Evolutionary conservation across 2,329 filamentous ascomycete species (phyloP).

Genomic region (Myriosclerotinia scirpicola): DNA sequence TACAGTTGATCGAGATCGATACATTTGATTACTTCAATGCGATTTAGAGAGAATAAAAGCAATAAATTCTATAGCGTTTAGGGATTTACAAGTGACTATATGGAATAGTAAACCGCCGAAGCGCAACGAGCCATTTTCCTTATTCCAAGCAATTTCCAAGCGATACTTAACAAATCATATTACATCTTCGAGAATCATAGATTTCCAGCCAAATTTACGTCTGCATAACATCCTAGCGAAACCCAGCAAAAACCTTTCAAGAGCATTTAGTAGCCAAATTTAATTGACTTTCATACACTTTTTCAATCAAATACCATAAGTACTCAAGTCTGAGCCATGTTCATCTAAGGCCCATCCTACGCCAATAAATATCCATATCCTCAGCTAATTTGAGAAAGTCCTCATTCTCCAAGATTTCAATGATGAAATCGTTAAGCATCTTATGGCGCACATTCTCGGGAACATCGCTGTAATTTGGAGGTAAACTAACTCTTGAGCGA

Average conservation of each 20-base stretch:
- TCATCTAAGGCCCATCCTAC: constrained; percentile 45
- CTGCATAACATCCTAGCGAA: background rate
- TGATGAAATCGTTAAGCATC: constrained; percentile 51
- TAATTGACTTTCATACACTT: background rate
- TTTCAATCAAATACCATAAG: background rate
- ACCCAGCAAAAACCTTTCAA: background rate
- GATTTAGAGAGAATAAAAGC: background rate
- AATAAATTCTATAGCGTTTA: background rate
- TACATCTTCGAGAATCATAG: background rate
- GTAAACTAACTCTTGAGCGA: constrained; percentile 4
- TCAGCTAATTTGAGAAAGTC: constrained; percentile 52
- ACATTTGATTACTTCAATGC: no score
- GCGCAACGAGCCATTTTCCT: background rate
- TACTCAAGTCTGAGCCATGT: background rate
- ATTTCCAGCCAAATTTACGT: background rate
- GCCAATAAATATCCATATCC: constrained; percentile 52
- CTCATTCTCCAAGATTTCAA: constrained; percentile 49
- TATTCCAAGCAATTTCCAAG: background rate
- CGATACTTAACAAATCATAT: background rate
- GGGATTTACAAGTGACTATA: background rate
- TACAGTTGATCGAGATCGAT: background rate
- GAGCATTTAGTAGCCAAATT: background rate
- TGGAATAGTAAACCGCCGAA: no score
- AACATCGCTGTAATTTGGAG: constrained; percentile 25
- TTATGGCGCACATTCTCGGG: constrained; percentile 44